Evolutionary conservation across 352 stramenopile genomes (phyloP).

Genomic region (Globisporangium lucens): DNA sequence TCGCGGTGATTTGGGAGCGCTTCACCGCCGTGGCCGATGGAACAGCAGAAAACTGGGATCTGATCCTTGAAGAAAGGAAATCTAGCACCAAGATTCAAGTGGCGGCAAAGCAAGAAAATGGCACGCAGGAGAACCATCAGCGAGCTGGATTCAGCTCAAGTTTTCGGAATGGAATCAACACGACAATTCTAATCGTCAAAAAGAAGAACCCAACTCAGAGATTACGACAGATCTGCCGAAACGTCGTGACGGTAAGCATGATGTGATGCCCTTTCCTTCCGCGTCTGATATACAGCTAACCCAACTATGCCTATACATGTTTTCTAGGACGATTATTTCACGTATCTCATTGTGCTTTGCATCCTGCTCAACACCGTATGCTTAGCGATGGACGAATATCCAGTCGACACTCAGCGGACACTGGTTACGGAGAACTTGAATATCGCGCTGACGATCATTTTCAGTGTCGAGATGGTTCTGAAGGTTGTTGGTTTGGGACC

Average conservation of each 20-base stretch:
- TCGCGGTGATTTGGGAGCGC: slow-evolving; percentile 74
- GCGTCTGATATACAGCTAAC: neutral
- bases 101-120: neutral
- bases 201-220: slow-evolving; percentile 15
- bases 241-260: slow-evolving; percentile 21
- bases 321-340: slow-evolving; percentile 30
- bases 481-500: slow-evolving; percentile 63
- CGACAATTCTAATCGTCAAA: slow-evolving; percentile 22
- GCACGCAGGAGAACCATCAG: neutral
- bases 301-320: neutral
- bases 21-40: slow-evolving; percentile 46
- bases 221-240: slow-evolving; percentile 20
- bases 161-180: slow-evolving; percentile 18
- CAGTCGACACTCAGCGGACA: slow-evolving; percentile 18
- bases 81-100: slow-evolving; percentile 16
- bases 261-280: neutral
- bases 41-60: slow-evolving; percentile 35
- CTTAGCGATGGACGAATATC: slow-evolving; percentile 56
- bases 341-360: slow-evolving; percentile 33
- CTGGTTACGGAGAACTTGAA: slow-evolving; percentile 33
- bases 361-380: slow-evolving; percentile 67
- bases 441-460: slow-evolving; percentile 38
- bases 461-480: slow-evolving; percentile 43
- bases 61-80: slow-evolving; percentile 29
- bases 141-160: slow-evolving; percentile 12